These are phyloP conservation scores for Syzygium aromaticum DNA, from an alignment of 345 rosid genomes.

Conservation along the genomic window DNA sequence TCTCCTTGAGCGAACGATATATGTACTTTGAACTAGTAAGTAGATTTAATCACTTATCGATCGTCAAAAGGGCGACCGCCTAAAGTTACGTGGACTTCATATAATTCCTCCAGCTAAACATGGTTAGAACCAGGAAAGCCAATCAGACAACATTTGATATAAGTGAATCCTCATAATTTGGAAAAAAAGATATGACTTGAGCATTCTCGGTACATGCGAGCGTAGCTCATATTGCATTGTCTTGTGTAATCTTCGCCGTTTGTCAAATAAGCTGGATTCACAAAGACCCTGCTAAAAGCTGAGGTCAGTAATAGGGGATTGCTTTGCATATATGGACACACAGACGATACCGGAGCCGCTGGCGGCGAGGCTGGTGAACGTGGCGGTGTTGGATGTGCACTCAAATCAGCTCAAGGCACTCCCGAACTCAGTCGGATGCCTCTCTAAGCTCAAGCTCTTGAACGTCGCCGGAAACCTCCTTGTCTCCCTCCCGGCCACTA, in stretches of 20 bases:
- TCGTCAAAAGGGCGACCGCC: not conserved
- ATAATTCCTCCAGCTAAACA: not conserved
- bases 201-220: not conserved
- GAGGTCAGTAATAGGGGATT: not conserved
- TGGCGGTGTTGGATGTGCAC: slow-evolving; percentile 67
- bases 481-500: slow-evolving; percentile 50
- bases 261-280: not conserved
- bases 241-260: not conserved
- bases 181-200: too few relatives aligned
- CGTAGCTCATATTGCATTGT: not conserved
- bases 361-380: slow-evolving; percentile 66
- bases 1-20: not conserved
- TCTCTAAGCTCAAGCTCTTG: slow-evolving; percentile 70
- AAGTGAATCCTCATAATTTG: too few relatives aligned
- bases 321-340: not conserved
- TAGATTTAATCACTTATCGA: not conserved
- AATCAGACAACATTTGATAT: too few relatives aligned
- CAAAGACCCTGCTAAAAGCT: not conserved
- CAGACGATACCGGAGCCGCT: slow-evolving; percentile 86
- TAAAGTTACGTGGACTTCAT: not conserved
- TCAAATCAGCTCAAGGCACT: slow-evolving; percentile 74
- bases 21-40: not conserved
- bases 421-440: slow-evolving; percentile 82
- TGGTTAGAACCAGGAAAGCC: not conserved
- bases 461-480: slow-evolving; percentile 81